Evolutionary conservation across 352 stramenopile genomes (phyloP).

Genomic region (Thalassiosira hispida): DNA sequence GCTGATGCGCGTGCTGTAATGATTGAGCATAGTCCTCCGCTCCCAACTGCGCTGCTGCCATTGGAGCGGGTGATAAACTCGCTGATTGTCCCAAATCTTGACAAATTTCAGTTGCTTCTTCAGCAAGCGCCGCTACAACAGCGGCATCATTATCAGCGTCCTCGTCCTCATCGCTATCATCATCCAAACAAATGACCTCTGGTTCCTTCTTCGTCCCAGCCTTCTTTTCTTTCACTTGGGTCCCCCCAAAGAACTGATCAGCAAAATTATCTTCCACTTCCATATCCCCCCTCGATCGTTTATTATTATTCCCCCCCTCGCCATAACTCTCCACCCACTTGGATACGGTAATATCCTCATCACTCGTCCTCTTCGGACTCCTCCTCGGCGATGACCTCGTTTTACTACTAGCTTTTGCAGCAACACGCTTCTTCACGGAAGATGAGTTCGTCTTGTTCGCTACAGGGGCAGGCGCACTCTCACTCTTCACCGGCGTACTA

Average conservation of each 20-base stretch:
- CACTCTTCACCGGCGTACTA: slow-evolving; percentile 5
- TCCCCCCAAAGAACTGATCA: slow-evolving; percentile 12
- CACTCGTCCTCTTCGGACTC: not conserved
- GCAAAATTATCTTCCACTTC: not conserved
- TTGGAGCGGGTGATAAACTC: slow-evolving; percentile 3
- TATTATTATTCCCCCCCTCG: not conserved
- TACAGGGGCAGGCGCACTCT: not conserved
- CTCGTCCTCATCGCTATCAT: slow-evolving; percentile 27
- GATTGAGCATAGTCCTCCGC: no score
- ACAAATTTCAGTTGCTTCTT: not conserved
- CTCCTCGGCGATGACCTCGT: not conserved
- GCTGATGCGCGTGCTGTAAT: not conserved
- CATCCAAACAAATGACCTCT: slow-evolving; percentile 51
- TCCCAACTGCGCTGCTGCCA: not conserved
- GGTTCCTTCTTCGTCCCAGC: slow-evolving; percentile 11
- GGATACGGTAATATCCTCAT: not conserved
- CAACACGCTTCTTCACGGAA: slow-evolving; percentile 21
- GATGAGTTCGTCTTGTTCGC: slow-evolving; percentile 3
- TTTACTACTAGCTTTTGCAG: not conserved
- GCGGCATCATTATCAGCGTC: not conserved
- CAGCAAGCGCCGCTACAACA: not conserved
- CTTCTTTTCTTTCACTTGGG: slow-evolving; percentile 10
- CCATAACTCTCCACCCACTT: slow-evolving; percentile 4
- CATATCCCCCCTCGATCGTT: slow-evolving; percentile 5
- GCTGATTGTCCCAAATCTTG: slow-evolving; percentile 2